Conservation (phyloP, 345 rosid species). For the Noccaea caerulescens region DNA sequence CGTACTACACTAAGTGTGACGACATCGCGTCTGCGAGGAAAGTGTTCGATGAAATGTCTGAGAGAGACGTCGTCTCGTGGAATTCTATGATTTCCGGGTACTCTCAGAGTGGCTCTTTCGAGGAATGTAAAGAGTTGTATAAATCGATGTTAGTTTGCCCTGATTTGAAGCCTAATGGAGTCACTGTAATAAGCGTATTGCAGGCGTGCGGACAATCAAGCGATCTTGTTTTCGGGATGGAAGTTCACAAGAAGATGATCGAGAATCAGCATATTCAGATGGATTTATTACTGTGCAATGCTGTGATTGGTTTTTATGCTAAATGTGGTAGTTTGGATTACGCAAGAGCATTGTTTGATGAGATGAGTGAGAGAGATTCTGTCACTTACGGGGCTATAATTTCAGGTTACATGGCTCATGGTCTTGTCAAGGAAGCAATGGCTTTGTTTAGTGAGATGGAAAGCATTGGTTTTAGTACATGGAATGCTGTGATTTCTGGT, state of each 20-base stretch:
- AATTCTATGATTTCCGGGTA: slow-evolving; percentile 87
- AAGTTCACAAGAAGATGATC: slow-evolving; percentile 59
- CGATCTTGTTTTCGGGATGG: slow-evolving; percentile 75
- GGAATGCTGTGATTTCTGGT: slow-evolving; percentile 88
- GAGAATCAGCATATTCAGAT: slow-evolving; percentile 50
- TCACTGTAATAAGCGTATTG: slow-evolving; percentile 63
- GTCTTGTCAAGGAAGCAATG: slow-evolving; percentile 64
- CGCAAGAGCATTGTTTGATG: slow-evolving; percentile 71
- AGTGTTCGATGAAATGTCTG: slow-evolving; percentile 63
- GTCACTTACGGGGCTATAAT: slow-evolving; percentile 68
- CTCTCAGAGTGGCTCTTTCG: slow-evolving; percentile 69
- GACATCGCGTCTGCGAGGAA: slow-evolving; percentile 52
- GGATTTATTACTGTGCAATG: slow-evolving; percentile 65
- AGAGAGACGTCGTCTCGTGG: slow-evolving; percentile 80
- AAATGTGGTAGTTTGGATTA: slow-evolving; percentile 81
- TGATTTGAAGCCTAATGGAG: slow-evolving; percentile 61
- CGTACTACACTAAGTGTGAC: slow-evolving; percentile 63
- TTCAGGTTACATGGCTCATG: slow-evolving; percentile 75
- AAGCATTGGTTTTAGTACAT: slow-evolving; percentile 55
- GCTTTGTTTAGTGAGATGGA: slow-evolving; percentile 56
- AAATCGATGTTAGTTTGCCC: slow-evolving; percentile 54
- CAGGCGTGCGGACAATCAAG: slow-evolving; percentile 75
- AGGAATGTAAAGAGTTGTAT: slow-evolving; percentile 69
- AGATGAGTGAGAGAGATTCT: slow-evolving; percentile 68
- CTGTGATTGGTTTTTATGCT: slow-evolving; percentile 72